Evolutionary conservation across 148 eudicot species (phyloP).

Genomic region (Dysphania ambrosioides): DNA sequence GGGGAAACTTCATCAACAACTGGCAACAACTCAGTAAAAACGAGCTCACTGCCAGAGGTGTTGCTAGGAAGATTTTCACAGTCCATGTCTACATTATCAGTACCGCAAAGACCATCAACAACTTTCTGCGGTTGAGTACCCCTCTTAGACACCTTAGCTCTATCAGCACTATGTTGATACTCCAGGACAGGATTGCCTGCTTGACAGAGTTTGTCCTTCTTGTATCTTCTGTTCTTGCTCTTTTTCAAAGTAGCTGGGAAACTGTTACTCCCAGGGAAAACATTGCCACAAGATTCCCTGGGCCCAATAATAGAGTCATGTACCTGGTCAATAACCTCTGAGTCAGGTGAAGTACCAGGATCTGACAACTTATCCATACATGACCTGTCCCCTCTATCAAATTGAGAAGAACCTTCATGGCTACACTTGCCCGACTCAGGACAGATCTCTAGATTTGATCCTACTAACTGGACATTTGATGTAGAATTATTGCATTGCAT

Average conservation of each 20-base stretch:
- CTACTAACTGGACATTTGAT: conserved; percentile 24
- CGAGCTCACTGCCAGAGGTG: conserved; percentile 40
- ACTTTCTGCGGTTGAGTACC: conserved; percentile 28
- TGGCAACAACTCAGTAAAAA: conserved; percentile 29
- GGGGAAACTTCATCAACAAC: conserved; percentile 26
- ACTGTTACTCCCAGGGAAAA: conserved; percentile 25
- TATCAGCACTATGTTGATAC: conserved; percentile 29
- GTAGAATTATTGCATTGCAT: conserved; percentile 27
- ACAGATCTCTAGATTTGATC: conserved; percentile 26
- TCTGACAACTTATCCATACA: conserved; percentile 45
- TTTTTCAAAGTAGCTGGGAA: conserved; percentile 27
- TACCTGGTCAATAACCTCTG: conserved; percentile 78
- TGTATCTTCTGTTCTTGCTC: conserved; percentile 42
- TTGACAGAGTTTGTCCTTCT: conserved; percentile 33
- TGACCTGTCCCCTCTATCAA: conserved; percentile 31
- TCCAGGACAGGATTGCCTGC: conserved; percentile 25
- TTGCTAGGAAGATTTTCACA: conserved; percentile 34
- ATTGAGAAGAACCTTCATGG: conserved; percentile 25
- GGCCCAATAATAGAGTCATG: conserved; percentile 40
- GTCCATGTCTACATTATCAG: conserved; percentile 27
- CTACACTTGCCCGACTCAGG: conserved; percentile 27
- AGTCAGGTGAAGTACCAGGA: conserved; percentile 93
- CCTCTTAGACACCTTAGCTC: conserved; percentile 25
- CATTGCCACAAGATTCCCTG: conserved; percentile 32
- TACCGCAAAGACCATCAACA: conserved; percentile 28